These are phyloP conservation scores for Trypanosoma caninum DNA, from an alignment of 208 protist genomes.

Conservation along the genomic window DNA sequence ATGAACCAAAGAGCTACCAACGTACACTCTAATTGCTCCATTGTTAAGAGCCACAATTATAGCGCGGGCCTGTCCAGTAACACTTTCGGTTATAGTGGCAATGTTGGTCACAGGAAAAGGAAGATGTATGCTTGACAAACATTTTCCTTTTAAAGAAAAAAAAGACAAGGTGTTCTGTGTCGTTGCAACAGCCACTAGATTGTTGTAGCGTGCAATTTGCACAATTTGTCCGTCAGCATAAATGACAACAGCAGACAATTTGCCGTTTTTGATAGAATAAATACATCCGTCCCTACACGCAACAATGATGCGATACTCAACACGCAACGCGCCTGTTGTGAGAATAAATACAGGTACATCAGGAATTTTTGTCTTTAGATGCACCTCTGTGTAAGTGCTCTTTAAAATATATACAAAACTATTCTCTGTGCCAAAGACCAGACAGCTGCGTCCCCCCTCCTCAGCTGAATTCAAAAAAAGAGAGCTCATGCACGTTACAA, in stretches of 20 bases:
- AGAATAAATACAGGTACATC: slow-evolving; percentile 67
- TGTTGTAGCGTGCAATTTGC: slow-evolving; percentile 83
- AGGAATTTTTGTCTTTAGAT: slow-evolving; percentile 60
- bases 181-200: slow-evolving; percentile 85
- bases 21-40: slow-evolving; percentile 92
- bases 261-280: slow-evolving; percentile 91
- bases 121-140: slow-evolving; percentile 68
- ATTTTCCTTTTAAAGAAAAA: slow-evolving; percentile 91
- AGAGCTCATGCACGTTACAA: slow-evolving; percentile 87
- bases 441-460: slow-evolving; percentile 40
- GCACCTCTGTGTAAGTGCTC: slow-evolving; percentile 35
- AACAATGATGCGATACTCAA: slow-evolving; percentile 92
- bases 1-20: slow-evolving; percentile 78
- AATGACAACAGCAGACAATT: slow-evolving; percentile 73
- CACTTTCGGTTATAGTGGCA: slow-evolving; percentile 53
- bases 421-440: slow-evolving; percentile 93
- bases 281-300: slow-evolving; percentile 91
- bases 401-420: slow-evolving; percentile 84
- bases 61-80: slow-evolving; percentile 55
- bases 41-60: slow-evolving; percentile 89
- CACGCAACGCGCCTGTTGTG: slow-evolving; percentile 59
- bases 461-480: slow-evolving; percentile 69
- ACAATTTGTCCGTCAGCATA: slow-evolving; percentile 85
- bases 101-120: slow-evolving; percentile 71
- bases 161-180: slow-evolving; percentile 86